Evolutionary conservation across 2,329 filamentous ascomycete genomes (phyloP), one percentile per base, ranked within the genome.

Genomic region (Xylariaceae sp.): DNA sequence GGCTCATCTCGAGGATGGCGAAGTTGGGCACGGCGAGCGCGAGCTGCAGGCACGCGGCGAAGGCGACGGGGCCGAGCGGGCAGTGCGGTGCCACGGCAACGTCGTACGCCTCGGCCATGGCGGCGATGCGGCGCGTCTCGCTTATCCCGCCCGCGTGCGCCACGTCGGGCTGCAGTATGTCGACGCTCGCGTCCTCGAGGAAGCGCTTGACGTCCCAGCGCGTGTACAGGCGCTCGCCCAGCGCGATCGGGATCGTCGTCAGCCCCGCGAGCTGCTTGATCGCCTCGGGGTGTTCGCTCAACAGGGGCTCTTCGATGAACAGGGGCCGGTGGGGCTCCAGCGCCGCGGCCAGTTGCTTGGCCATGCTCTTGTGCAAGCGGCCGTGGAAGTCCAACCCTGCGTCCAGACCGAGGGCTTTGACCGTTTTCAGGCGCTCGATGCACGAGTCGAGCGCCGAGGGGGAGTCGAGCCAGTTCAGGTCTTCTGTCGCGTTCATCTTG

Each of bases 401-500:
- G 40, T 88, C 83, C 50, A 89, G 72, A 1, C 83, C 83, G 0
- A 86, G 62, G 0, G 70, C 68, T 55, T 83, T 86, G 8, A 89
- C 84, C 0, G 73, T 68, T 49, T 81, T 78, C 9, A 89, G 65
- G 2, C 85, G 71, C 41, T 84, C 75, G 2, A 88, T 76, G 31
- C 75, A 78, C 4, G 71, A 66, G 31, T 83, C 70, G 0, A 89
- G 68, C 0, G 70, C 69, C 0, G 70, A 66, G 0, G 85, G 85
- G 1, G 81, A 83, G 59, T 89, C 85, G 0, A 89, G 68, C 83
- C 83, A 88, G 48, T 76, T 80, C 1, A 88, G 61, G 46, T 88
- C 84, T 53, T 83, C 81, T 0, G 84, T 88, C 5, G 74, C 85
- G 55, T 88, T 88, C 84, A 89, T 88, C 57, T 88, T 88, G 38